phyloP scores from a whole-genome alignment of 176 grass and related monocot genomes.

The Coix lacrymajobi region DNA sequence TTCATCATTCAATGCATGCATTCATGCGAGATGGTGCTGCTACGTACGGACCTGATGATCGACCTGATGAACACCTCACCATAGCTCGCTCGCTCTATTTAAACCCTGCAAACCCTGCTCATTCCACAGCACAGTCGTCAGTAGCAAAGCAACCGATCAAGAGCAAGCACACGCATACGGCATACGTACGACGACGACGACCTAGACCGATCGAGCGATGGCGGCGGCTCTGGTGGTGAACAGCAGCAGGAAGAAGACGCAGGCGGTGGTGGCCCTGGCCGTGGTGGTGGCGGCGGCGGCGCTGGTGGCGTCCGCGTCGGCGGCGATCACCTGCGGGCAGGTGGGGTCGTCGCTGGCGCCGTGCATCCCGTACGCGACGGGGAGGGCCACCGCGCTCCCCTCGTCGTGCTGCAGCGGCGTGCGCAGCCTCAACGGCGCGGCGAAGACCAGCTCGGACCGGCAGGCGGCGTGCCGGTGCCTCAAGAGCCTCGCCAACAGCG shows the following conservation, averaged over 20 bases:
- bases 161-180: too few relatives aligned
- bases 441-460: not conserved
- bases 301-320: conserved; percentile 1
- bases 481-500: conserved; percentile 19
- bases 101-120: not conserved
- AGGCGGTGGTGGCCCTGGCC: not conserved
- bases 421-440: not conserved
- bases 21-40: not conserved
- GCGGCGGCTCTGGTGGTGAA: not conserved
- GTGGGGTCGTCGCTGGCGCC: conserved; percentile 24
- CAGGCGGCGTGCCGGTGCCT: conserved; percentile 28
- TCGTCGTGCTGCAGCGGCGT: conserved; percentile 32
- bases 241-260: not conserved
- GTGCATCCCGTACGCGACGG: conserved; percentile 44
- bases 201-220: too few relatives aligned
- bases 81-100: not conserved
- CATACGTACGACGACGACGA: not conserved
- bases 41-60: too few relatives aligned
- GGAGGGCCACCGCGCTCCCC: not conserved
- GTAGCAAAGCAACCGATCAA: too few relatives aligned
- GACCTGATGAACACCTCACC: not conserved
- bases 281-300: not conserved
- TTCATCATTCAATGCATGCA: not conserved
- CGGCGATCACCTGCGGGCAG: conserved; percentile 38
- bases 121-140: too few relatives aligned